Conservation (phyloP, 2,329 filamentous ascomycete genomes). For the Aspergillus sergii region DNA sequence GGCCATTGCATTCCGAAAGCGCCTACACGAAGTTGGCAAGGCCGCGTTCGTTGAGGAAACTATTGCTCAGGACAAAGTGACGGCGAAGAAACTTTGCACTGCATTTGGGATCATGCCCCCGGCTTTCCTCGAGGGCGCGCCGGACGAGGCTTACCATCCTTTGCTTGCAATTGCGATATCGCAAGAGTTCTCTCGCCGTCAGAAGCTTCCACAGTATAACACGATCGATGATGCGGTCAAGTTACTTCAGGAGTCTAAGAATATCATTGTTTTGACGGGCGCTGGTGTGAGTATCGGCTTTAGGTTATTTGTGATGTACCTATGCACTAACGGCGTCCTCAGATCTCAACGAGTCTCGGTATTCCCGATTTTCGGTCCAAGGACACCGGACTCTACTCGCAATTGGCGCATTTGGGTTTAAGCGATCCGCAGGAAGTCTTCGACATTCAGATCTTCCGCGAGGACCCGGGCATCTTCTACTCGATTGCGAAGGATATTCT, state of each 20-base stretch:
- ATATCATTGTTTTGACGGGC: slow-evolving; percentile 92
- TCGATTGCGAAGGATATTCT: slow-evolving; percentile 88
- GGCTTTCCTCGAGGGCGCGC: slow-evolving; percentile 68
- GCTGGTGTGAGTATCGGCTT: slow-evolving; percentile 62
- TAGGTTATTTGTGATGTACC: not conserved
- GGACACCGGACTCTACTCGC: slow-evolving; percentile 86
- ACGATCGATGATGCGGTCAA: slow-evolving; percentile 82
- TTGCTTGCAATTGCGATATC: slow-evolving; percentile 76
- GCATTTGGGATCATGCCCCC: slow-evolving; percentile 81
- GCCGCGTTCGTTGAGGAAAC: slow-evolving; percentile 74
- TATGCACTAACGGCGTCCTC: slow-evolving; percentile 8
- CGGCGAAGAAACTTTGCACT: slow-evolving; percentile 80
- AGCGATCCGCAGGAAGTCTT: slow-evolving; percentile 94
- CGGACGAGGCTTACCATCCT: slow-evolving; percentile 75
- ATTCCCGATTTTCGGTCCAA: slow-evolving; percentile 97
- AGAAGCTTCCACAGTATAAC: slow-evolving; percentile 79
- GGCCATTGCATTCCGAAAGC: slow-evolving; percentile 66
- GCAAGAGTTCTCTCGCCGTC: slow-evolving; percentile 78
- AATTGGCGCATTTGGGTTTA: slow-evolving; percentile 75
- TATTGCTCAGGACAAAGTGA: slow-evolving; percentile 68
- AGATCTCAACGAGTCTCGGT: slow-evolving; percentile 91
- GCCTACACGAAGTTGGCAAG: slow-evolving; percentile 76
- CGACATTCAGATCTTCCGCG: slow-evolving; percentile 81
- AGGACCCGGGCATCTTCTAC: slow-evolving; percentile 90
- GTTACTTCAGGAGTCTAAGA: slow-evolving; percentile 71